phyloP scores from a whole-genome alignment of 192 early-diverging fungal genomes.

The Coemansia sp. region DNA sequence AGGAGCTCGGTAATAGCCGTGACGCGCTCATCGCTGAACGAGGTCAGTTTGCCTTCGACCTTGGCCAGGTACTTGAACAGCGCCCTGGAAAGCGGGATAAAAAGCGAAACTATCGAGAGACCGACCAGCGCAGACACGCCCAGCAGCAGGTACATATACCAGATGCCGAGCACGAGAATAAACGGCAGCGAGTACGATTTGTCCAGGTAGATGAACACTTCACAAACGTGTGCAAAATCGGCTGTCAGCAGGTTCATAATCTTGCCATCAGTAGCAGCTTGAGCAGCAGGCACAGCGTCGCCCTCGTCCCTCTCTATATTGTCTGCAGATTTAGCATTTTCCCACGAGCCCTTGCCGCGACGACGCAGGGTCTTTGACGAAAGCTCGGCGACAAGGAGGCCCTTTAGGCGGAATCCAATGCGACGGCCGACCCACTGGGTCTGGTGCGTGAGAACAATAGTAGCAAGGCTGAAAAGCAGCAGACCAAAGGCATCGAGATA shows the following conservation, averaged over 20 bases:
- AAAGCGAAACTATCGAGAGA: slow-evolving; percentile 61
- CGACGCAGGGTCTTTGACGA: slow-evolving; percentile 62
- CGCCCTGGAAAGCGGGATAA: slow-evolving; percentile 54
- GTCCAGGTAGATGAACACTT: slow-evolving; percentile 53
- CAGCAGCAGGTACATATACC: slow-evolving; percentile 65
- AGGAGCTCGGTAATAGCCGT: slow-evolving; percentile 73
- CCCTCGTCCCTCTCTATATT: neutral
- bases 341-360: slow-evolving; percentile 55
- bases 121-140: slow-evolving; percentile 75
- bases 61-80: slow-evolving; percentile 53
- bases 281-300: slow-evolving; percentile 24
- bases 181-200: slow-evolving; percentile 59
- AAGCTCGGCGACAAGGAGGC: slow-evolving; percentile 61
- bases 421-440: slow-evolving; percentile 63
- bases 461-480: slow-evolving; percentile 35
- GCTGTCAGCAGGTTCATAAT: slow-evolving; percentile 67
- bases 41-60: slow-evolving; percentile 11
- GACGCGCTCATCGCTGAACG: slow-evolving; percentile 63
- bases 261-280: slow-evolving; percentile 52
- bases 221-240: slow-evolving; percentile 62
- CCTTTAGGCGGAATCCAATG: slow-evolving; percentile 59
- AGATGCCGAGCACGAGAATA: slow-evolving; percentile 63
- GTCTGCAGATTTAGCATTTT: slow-evolving; percentile 19
- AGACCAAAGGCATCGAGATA: slow-evolving; percentile 61
- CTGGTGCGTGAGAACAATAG: slow-evolving; percentile 56